Conservation (phyloP, 768 basidiomycete genomes). For the Floccularia luteovirens region DNA sequence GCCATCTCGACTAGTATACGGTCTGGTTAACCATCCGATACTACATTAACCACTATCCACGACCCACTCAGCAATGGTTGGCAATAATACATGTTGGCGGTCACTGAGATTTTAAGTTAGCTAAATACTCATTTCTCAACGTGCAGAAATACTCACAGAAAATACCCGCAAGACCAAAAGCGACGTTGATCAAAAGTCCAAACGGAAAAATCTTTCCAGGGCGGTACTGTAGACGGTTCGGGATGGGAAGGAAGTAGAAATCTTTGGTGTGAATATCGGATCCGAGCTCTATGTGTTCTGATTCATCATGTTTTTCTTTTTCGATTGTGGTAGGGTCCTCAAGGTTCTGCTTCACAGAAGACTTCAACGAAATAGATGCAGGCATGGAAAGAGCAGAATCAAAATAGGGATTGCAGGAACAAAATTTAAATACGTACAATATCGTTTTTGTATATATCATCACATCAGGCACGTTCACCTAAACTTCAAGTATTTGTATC, state of each 20-base stretch:
- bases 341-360: no score
- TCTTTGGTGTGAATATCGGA: no score
- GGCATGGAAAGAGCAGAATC: no score
- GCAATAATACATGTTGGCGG: slow-evolving; percentile 2
- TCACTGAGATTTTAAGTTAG: background rate
- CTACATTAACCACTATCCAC: background rate
- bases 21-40: background rate
- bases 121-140: background rate
- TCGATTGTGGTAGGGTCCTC: no score
- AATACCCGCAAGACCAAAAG: slow-evolving; percentile 58
- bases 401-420: no score
- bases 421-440: no score
- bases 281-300: no score
- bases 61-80: slow-evolving; percentile 3
- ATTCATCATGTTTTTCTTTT: no score
- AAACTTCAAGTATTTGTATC: no score
- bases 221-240: slow-evolving; percentile 42
- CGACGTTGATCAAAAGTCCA: slow-evolving; percentile 39
- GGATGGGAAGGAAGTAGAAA: slow-evolving; percentile 63
- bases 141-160: slow-evolving; percentile 24
- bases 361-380: no score
- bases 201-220: slow-evolving; percentile 44
- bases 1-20: slow-evolving; percentile 20
- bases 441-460: no score
- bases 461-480: no score